A percentile compares a stretch with the other conserved stretches of the same genome.
phyloP scores from a whole-genome alignment of 192 early-diverging fungal genomes.

The Gaertneriomyces sp. region DNA sequence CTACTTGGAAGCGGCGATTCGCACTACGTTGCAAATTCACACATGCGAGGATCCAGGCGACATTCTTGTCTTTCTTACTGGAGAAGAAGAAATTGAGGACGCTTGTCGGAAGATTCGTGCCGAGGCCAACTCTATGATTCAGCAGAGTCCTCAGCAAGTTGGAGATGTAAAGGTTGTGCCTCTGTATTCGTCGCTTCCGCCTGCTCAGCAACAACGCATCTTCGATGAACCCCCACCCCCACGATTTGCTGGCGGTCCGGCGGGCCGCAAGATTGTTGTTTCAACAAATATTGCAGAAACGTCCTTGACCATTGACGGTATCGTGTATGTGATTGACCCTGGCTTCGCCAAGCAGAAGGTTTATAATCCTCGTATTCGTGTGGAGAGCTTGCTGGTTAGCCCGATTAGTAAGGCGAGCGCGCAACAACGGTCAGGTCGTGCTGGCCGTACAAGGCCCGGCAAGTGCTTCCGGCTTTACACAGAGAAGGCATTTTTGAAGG shows the following conservation, averaged over 20 bases:
- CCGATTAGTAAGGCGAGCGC: constrained; percentile 95
- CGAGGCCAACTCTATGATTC: constrained; percentile 59
- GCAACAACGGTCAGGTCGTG: constrained; percentile 96
- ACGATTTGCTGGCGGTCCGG: constrained; percentile 67
- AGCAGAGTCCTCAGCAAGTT: constrained; percentile 52
- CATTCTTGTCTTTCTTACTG: constrained; percentile 95
- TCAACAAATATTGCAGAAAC: constrained; percentile 99
- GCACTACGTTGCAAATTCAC: constrained; percentile 94
- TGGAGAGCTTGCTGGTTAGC: constrained; percentile 90
- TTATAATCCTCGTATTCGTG: constrained; percentile 95
- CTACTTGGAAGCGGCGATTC: constrained; percentile 94
- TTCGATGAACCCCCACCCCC: constrained; percentile 88
- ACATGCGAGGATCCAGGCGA: constrained; percentile 90
- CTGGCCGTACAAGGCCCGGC: constrained; percentile 94
- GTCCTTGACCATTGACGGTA: constrained; percentile 96
- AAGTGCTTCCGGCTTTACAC: constrained; percentile 98
- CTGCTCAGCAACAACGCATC: constrained; percentile 85
- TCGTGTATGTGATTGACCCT: constrained; percentile 98
- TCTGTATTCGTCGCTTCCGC: constrained; percentile 90
- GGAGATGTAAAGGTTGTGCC: constrained; percentile 86
- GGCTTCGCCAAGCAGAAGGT: constrained; percentile 99
- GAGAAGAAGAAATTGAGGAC: constrained; percentile 98
- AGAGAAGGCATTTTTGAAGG: constrained; percentile 89
- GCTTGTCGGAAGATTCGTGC: constrained; percentile 80
- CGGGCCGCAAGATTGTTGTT: constrained; percentile 94